Base-by-base conservation (phyloP, 495 filamentous ascomycete genomes). In the Penicillium waksmanii region DNA sequence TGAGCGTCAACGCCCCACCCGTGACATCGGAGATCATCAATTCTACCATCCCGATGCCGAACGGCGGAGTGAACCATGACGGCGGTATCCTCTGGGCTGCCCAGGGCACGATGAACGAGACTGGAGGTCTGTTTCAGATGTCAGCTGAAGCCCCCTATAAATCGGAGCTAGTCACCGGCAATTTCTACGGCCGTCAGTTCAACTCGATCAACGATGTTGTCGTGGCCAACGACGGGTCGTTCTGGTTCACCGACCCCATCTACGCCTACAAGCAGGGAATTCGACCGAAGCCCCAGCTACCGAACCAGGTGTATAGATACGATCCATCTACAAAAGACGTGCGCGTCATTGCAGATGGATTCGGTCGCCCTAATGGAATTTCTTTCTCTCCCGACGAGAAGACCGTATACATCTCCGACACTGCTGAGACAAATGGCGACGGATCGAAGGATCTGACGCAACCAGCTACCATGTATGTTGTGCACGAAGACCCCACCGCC, bases 221-320 rank as follows among this genome's bases (percentile, higher is more conserved):
- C 18, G 69, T 78, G 11, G 66, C 71, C 51, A 59, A 55, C 6
- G 76, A 81, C 57, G 73, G 73, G 9, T 69, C 75, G 8, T 73
- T 84, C 53, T 86, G 79, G 79, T 86, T 85, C 67, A 85, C 83
- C 1, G 84, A 86, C 62, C 79, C 82, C 5, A 77, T 68, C 49
- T 82, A 80, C 63, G 79, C 73, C 55, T 77, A 64, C 53, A 64
- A 74, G 27, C 76, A 79, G 60, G 71, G 75, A 27, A 60, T 76
- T 51, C 65, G 80, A 1, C 78, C 82, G 0, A 66, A 75, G 59
- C 80, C 83, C 3, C 64, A 78, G 58, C 63, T 82, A 4, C 78
- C 76, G 9, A 65, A 66, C 19, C 68, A 82, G 53, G 79, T 84
- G 15, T 85, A 85, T 57, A 77, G 82, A 5, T 85, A 79, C 66